Conservation (phyloP, 2,329 filamentous ascomycete genomes). For the Shiraia bambusicola region DNA sequence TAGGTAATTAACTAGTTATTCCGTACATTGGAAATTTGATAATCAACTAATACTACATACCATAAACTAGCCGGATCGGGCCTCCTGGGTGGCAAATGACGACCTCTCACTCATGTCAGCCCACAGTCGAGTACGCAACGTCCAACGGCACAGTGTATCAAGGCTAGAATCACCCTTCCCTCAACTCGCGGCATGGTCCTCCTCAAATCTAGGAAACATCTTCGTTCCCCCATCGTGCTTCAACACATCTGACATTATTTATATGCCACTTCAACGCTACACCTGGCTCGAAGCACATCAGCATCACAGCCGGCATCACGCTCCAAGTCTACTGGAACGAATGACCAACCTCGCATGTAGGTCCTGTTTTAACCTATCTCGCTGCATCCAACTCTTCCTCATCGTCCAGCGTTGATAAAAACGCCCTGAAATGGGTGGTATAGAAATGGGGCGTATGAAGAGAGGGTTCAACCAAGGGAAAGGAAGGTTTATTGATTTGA, state of each 20-base stretch:
- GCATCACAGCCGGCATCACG: slow-evolving; percentile 58
- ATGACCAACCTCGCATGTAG: slow-evolving; percentile 37
- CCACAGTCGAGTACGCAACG: slow-evolving; percentile 29
- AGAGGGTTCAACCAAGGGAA: too few species aligned
- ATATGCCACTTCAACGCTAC: slow-evolving; percentile 61
- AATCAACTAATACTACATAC: background rate
- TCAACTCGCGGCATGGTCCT: slow-evolving; percentile 24
- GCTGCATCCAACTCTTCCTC: slow-evolving; percentile 25
- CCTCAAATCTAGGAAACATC: slow-evolving; percentile 29
- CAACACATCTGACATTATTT: slow-evolving; percentile 51
- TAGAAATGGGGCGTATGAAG: too few species aligned
- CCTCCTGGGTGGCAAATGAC: too few species aligned
- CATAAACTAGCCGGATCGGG: too few species aligned
- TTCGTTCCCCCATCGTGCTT: slow-evolving; percentile 24
- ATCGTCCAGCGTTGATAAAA: slow-evolving; percentile 24
- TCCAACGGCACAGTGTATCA: slow-evolving; percentile 18
- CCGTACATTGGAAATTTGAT: too few species aligned
- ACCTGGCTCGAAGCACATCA: slow-evolving; percentile 52
- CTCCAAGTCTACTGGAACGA: slow-evolving; percentile 56
- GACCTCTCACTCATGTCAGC: slow-evolving; percentile 8
- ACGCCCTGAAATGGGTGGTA: slow-evolving; percentile 28
- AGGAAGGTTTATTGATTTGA: too few species aligned
- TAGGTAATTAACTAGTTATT: too few species aligned
- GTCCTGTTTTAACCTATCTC: slow-evolving; percentile 38
- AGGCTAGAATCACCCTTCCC: slow-evolving; percentile 22